A percentile compares a stretch with the other conserved stretches of the same genome.
These are phyloP conservation scores for Xanthoparmelia taractica DNA, from an alignment of 495 filamentous ascomycete species.

Conservation along the genomic window DNA sequence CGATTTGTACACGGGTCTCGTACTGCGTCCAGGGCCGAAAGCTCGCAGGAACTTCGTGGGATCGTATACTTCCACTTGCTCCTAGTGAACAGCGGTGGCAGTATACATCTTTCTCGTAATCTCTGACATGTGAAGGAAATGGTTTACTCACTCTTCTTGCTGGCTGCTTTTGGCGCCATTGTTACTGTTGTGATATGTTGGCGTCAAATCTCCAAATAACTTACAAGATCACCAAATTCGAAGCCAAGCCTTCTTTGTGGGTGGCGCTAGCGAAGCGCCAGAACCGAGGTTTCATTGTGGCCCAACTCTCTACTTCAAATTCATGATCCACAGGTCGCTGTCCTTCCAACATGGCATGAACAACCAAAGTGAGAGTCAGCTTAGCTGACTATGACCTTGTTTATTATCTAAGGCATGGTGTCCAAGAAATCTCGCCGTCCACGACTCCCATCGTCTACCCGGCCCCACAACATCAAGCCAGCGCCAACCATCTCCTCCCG, in stretches of 20 bases:
- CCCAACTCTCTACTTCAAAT: not conserved
- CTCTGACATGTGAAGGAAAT: slow-evolving; percentile 3
- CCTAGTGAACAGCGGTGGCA: too few relatives aligned
- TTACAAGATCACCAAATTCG: slow-evolving; percentile 39
- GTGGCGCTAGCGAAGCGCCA: slow-evolving; percentile 18
- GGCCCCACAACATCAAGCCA: slow-evolving; percentile 53
- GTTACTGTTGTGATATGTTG: slow-evolving; percentile 43
- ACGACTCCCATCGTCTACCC: slow-evolving; percentile 52
- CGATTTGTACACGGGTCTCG: not conserved
- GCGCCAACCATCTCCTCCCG: slow-evolving; percentile 65
- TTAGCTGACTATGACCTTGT: slow-evolving; percentile 4
- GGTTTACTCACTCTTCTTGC: slow-evolving; percentile 58
- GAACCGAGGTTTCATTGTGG: slow-evolving; percentile 6
- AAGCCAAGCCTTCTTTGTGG: slow-evolving; percentile 46
- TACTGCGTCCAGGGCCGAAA: not conserved
- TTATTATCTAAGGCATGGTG: slow-evolving; percentile 30
- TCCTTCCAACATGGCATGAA: slow-evolving; percentile 8
- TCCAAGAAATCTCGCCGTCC: slow-evolving; percentile 31
- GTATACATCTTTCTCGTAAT: too few relatives aligned
- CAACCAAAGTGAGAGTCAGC: not conserved
- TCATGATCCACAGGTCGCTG: not conserved
- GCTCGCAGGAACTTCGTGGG: not conserved
- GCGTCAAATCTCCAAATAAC: slow-evolving; percentile 35
- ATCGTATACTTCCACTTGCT: not conserved
- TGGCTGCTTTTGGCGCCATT: slow-evolving; percentile 64